Conservation (phyloP, 176 grass and related monocot species). For the Rhynchospora tenuis region DNA sequence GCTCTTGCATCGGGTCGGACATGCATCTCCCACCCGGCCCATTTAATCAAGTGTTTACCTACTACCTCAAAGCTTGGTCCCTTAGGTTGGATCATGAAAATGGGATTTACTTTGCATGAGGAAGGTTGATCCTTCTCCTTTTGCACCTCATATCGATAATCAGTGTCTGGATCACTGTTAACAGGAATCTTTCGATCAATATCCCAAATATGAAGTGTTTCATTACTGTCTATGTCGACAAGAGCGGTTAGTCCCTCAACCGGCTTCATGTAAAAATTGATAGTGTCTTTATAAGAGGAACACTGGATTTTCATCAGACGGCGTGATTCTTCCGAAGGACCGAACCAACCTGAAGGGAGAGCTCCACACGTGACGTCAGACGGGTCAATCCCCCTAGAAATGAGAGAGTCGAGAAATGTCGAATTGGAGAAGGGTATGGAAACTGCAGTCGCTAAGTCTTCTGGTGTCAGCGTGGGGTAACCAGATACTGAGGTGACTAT, state of each 20-base stretch:
- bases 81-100: slow-evolving; percentile 47
- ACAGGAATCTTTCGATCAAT: slow-evolving; percentile 51
- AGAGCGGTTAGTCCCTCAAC: slow-evolving; percentile 83
- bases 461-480: slow-evolving; percentile 62
- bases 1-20: slow-evolving; percentile 66
- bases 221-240: slow-evolving; percentile 55
- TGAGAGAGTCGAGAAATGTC: slow-evolving; percentile 40
- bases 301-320: slow-evolving; percentile 74
- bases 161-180: slow-evolving; percentile 43
- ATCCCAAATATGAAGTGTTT: slow-evolving; percentile 51
- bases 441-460: slow-evolving; percentile 39
- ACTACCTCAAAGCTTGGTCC: slow-evolving; percentile 38
- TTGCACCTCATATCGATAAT: slow-evolving; percentile 38
- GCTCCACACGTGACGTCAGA: slow-evolving; percentile 53
- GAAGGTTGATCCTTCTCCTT: background rate
- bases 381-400: slow-evolving; percentile 30
- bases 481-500: slow-evolving; percentile 33
- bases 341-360: slow-evolving; percentile 67
- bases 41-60: slow-evolving; percentile 58
- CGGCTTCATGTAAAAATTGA: slow-evolving; percentile 95
- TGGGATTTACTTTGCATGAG: slow-evolving; percentile 33
- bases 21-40: slow-evolving; percentile 89
- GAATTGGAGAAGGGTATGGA: slow-evolving; percentile 38
- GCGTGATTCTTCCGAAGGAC: slow-evolving; percentile 44
- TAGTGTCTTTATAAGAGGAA: slow-evolving; percentile 61